phyloP scores from a whole-genome alignment of 2,329 filamentous ascomycete genomes.

The Dendryphion nanum region DNA sequence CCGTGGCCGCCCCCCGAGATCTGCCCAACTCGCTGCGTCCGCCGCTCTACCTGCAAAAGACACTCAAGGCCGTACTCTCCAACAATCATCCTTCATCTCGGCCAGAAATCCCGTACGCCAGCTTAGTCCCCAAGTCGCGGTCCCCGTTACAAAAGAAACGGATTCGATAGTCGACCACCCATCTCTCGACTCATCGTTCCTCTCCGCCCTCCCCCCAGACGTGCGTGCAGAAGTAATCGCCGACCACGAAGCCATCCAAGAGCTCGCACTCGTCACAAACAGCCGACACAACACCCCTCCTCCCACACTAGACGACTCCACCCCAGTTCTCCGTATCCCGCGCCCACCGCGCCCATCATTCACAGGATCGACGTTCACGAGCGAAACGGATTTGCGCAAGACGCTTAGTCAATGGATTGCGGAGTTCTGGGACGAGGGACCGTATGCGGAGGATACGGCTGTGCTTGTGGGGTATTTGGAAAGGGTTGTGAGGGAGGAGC shows the following conservation, averaged over 20 bases:
- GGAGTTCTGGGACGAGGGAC: conserved; percentile 70
- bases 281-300: conserved; percentile 10
- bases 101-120: conserved; percentile 26
- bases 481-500: conserved; percentile 72
- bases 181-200: conserved; percentile 58
- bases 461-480: conserved; percentile 72
- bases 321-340: conserved; percentile 43
- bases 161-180: conserved; percentile 11
- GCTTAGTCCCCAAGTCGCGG: neutral
- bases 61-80: conserved; percentile 45
- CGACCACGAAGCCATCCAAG: conserved; percentile 57
- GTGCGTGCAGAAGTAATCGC: conserved; percentile 64
- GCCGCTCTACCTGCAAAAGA: conserved; percentile 50
- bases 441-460: conserved; percentile 74
- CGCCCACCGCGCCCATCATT: conserved; percentile 58
- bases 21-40: conserved; percentile 41
- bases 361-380: conserved; percentile 57
- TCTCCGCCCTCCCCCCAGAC: conserved; percentile 79
- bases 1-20: conserved; percentile 48
- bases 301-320: conserved; percentile 13
- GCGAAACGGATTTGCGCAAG: conserved; percentile 64
- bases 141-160: neutral
- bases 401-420: conserved; percentile 75
- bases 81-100: conserved; percentile 72
- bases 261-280: conserved; percentile 26